Percentiles rank a stretch among this genome's conserved stretches.
Conservation (phyloP, 2,329 filamentous ascomycete genomes). For the Aspergillus thermomutatus region DNA sequence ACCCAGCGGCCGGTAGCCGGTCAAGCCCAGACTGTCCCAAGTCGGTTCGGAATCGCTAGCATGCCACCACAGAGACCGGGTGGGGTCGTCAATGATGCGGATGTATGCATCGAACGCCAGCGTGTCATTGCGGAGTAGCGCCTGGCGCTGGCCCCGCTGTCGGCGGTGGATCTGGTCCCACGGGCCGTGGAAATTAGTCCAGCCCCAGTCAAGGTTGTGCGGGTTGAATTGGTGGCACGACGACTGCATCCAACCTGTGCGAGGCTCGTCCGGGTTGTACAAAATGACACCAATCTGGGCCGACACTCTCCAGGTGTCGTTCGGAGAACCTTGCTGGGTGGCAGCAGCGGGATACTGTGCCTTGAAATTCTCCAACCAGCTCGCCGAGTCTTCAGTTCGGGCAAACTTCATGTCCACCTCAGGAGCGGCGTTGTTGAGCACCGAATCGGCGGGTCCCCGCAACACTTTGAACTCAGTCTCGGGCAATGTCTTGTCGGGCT, state of each 20-base stretch:
- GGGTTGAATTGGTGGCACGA: slow-evolving; percentile 59
- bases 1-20: slow-evolving; percentile 53
- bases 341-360: slow-evolving; percentile 22
- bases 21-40: slow-evolving; percentile 57
- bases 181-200: slow-evolving; percentile 59
- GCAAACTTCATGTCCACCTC: slow-evolving; percentile 31
- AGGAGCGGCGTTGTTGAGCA: slow-evolving; percentile 28
- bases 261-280: slow-evolving; percentile 62
- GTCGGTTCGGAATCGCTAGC: slow-evolving; percentile 49
- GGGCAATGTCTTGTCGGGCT: slow-evolving; percentile 33
- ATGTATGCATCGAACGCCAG: slow-evolving; percentile 62
- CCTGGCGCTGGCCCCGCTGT: slow-evolving; percentile 55
- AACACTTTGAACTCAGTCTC: slow-evolving; percentile 42
- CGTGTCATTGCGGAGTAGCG: slow-evolving; percentile 59
- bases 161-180: slow-evolving; percentile 58
- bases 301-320: slow-evolving; percentile 47
- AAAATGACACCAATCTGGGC: slow-evolving; percentile 60
- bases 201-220: slow-evolving; percentile 60
- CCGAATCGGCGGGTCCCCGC: slow-evolving; percentile 35
- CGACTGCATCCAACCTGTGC: slow-evolving; percentile 54
- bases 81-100: slow-evolving; percentile 58
- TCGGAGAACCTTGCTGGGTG: slow-evolving; percentile 5
- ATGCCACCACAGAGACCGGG: slow-evolving; percentile 60
- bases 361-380: slow-evolving; percentile 32
- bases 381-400: slow-evolving; percentile 23